Base-by-base conservation (phyloP, 2,329 filamentous ascomycete genomes). In the Cladophialophora chaetospira region DNA sequence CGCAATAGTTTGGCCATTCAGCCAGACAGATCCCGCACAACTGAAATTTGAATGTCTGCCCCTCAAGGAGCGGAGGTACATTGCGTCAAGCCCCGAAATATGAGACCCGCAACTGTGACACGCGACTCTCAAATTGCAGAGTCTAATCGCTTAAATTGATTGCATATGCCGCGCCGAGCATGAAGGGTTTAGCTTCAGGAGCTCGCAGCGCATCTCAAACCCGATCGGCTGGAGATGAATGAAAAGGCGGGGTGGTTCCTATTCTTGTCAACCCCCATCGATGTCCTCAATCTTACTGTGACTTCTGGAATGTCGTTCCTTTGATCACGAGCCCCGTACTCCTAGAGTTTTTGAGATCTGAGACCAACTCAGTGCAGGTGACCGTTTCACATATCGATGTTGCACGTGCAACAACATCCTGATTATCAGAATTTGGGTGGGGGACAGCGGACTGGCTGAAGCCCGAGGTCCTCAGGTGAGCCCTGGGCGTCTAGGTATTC, bases 121-220 rank as follows among this genome's bases (percentile, higher is more conserved):
- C 44, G 44, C 44, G 44, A 47, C 44, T 15, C n/a, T n/a, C 42
- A 25, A 15, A 44, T 44, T 25, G 42, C 19, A 26, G 15, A 8
- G 9, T 17, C 6, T 5, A 23, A 23, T 44, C 21, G 42, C 42
- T 28, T 35, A 47, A 31, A 47, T 15, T 47, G 44, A 21, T 33
- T 47, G 44, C 44, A 47, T 46, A 26, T 47, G 26, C 29, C 44
- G 44, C 26, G 44, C 42, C 42, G 23, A 26, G 21, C 21, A 25
- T 44, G 23, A 17, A 44, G 4, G 17, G 21, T 25, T 44, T 28
- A 19, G 42, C 42, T 44, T n/a, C 42, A 25, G 23, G 9, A 15
- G 10, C 42, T 25, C 11, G n/a, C 23, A 25, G 11, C 17, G 6
- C 2, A 21, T 15, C 6, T 23, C 42, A 25, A 23, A 21, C 23